A percentile compares a stretch with the other conserved stretches of the same genome.
Conservation (phyloP, 2,329 filamentous ascomycete genomes). For the Coniochaeta sp. region DNA sequence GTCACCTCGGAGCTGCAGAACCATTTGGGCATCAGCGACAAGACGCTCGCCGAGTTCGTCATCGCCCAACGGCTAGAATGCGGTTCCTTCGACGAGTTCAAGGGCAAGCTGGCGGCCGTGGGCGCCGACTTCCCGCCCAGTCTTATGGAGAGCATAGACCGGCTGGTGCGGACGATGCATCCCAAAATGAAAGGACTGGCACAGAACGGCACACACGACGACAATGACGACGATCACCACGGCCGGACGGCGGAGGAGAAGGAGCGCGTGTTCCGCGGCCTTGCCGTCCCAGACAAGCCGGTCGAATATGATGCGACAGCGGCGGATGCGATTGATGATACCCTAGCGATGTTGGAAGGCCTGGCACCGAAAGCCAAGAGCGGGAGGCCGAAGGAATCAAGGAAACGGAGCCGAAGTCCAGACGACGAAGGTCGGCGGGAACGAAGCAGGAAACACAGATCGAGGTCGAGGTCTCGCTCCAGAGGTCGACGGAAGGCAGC, state of each 20-base stretch:
- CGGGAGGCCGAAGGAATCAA: slow-evolving; percentile 21
- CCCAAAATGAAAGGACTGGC: slow-evolving; percentile 66
- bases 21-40: slow-evolving; percentile 85
- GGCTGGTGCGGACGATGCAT: slow-evolving; percentile 82
- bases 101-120: slow-evolving; percentile 64
- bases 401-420: slow-evolving; percentile 25
- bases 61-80: slow-evolving; percentile 83
- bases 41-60: slow-evolving; percentile 92
- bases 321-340: slow-evolving; percentile 78
- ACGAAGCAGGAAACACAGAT: slow-evolving; percentile 40
- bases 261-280: slow-evolving; percentile 80
- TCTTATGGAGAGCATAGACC: slow-evolving; percentile 85
- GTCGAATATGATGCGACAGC: slow-evolving; percentile 25
- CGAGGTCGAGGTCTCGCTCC: slow-evolving; percentile 40
- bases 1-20: slow-evolving; percentile 93
- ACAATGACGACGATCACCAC: slow-evolving; percentile 33
- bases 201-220: slow-evolving; percentile 25
- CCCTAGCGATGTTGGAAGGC: slow-evolving; percentile 82
- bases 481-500: slow-evolving; percentile 32
- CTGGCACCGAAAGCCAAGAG: slow-evolving; percentile 59
- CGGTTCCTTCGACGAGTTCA: slow-evolving; percentile 65
- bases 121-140: slow-evolving; percentile 80
- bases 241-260: slow-evolving; percentile 58
- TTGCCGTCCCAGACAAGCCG: slow-evolving; percentile 77
- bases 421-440: slow-evolving; percentile 14